Conservation (phyloP, 1,284 basidiomycete genomes). For the Taiwanofungus camphoratus region DNA sequence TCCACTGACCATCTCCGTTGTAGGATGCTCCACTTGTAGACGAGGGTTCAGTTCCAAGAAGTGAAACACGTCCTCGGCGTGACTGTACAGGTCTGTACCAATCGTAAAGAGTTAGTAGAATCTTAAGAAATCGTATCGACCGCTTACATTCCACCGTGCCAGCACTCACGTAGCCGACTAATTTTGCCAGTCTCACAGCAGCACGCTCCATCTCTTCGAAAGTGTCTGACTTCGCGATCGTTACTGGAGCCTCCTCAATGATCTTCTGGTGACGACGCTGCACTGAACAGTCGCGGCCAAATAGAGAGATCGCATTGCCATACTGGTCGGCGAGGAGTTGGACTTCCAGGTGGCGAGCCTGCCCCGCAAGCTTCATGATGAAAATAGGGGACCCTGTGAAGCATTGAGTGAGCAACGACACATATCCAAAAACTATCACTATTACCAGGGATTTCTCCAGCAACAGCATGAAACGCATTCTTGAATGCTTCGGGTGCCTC, state of each 20-base stretch:
- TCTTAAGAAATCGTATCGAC: neutral
- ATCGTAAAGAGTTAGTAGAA: conserved; percentile 5
- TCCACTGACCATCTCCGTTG: conserved; percentile 98
- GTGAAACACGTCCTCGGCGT: conserved; percentile 89
- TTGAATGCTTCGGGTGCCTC: conserved; percentile 84
- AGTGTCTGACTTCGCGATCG: conserved; percentile 86
- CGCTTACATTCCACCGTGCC: conserved; percentile 94
- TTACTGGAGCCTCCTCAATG: conserved; percentile 99
- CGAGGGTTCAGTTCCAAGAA: conserved; percentile 99
- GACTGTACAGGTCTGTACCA: conserved; percentile 84
- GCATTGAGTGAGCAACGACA: conserved; percentile 9
- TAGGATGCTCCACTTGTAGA: conserved; percentile 99
- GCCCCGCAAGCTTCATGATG: conserved; percentile 99
- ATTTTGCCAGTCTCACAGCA: conserved; percentile 94
- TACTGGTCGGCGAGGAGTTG: conserved; percentile 99
- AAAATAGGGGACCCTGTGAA: conserved; percentile 92
- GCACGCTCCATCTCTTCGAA: conserved; percentile 99
- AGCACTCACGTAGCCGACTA: conserved; percentile 98
- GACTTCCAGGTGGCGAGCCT: conserved; percentile 96
- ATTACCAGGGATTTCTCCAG: conserved; percentile 92
- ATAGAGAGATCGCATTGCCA: conserved; percentile 98
- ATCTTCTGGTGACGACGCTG: conserved; percentile 99
- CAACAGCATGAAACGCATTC: conserved; percentile 90
- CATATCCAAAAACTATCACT: conserved; percentile 11
- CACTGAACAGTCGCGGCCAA: conserved; percentile 99